A percentile compares a stretch with the other conserved stretches of the same genome.
Evolutionary conservation across 768 basidiomycete genomes (phyloP).

Genomic region (Boletus subparvulus): DNA sequence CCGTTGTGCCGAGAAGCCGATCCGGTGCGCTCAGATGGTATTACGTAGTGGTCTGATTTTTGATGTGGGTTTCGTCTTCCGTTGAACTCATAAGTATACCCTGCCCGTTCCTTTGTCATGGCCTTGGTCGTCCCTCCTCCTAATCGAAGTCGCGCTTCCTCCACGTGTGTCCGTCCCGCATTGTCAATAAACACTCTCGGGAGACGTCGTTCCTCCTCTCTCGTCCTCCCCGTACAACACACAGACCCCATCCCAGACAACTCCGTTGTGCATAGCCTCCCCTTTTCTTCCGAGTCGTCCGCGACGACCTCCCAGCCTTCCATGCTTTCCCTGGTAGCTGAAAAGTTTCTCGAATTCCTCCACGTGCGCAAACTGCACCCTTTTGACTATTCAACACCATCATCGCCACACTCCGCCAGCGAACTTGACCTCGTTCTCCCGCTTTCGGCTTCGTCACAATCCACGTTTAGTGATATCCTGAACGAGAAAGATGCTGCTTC

Average conservation of each 20-base stretch:
- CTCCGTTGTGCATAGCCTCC: background rate
- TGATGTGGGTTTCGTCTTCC: slow-evolving; percentile 8
- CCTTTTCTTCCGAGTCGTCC: slow-evolving; percentile 6
- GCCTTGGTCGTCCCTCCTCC: slow-evolving; percentile 40
- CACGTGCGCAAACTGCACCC: slow-evolving; percentile 43
- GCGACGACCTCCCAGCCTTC: slow-evolving; percentile 31
- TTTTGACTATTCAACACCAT: slow-evolving; percentile 45
- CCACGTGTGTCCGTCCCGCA: slow-evolving; percentile 54
- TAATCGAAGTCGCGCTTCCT: slow-evolving; percentile 56
- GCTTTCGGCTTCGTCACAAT: slow-evolving; percentile 50
- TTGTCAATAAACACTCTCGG: slow-evolving; percentile 54
- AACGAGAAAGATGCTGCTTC: slow-evolving; percentile 38
- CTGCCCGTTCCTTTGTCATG: slow-evolving; percentile 16
- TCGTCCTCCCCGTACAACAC: slow-evolving; percentile 36
- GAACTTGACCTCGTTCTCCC: slow-evolving; percentile 53
- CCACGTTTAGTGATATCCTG: slow-evolving; percentile 45
- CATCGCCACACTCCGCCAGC: slow-evolving; percentile 41
- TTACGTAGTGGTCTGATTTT: slow-evolving; percentile 28
- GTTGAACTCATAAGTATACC: slow-evolving; percentile 2
- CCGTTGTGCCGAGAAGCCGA: slow-evolving; percentile 25
- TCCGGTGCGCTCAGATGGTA: background rate
- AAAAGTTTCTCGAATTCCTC: slow-evolving; percentile 53
- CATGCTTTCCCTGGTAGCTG: slow-evolving; percentile 52
- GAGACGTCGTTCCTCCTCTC: slow-evolving; percentile 52
- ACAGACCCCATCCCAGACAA: slow-evolving; percentile 8